phyloP scores from a whole-genome alignment of 2,329 filamentous ascomycete species.

The Hymenoscyphus repandus region DNA sequence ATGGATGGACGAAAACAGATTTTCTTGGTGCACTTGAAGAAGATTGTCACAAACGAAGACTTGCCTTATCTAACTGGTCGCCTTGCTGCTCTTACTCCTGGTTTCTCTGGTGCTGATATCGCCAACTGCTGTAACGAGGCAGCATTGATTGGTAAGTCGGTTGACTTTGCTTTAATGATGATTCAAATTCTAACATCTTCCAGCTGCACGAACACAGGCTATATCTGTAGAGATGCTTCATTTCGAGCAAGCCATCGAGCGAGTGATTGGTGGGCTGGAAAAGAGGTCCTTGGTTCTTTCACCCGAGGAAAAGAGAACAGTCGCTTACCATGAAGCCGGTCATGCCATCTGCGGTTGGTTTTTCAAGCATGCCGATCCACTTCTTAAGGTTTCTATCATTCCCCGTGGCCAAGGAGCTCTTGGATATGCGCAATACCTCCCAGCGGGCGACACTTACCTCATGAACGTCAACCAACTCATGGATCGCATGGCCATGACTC shows the following conservation, averaged over 20 bases:
- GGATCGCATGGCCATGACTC: slow-evolving; percentile 99
- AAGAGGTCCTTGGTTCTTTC: slow-evolving; percentile 94
- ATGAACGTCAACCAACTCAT: slow-evolving; percentile 95
- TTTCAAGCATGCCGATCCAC: slow-evolving; percentile 90
- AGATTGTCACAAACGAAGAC: slow-evolving; percentile 91
- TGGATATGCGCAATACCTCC: slow-evolving; percentile 97
- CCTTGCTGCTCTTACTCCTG: slow-evolving; percentile 86
- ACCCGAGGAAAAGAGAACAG: slow-evolving; percentile 89
- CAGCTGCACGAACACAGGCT: slow-evolving; percentile 79
- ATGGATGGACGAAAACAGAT: slow-evolving; percentile 97
- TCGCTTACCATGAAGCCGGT: slow-evolving; percentile 96
- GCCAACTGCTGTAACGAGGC: slow-evolving; percentile 98
- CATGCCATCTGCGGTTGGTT: slow-evolving; percentile 99
- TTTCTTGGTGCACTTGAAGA: slow-evolving; percentile 88
- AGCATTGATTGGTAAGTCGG: slow-evolving; percentile 76
- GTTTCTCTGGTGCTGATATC: slow-evolving; percentile 96
- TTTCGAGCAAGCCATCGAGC: slow-evolving; percentile 96
- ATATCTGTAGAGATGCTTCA: slow-evolving; percentile 79
- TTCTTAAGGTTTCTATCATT: slow-evolving; percentile 98
- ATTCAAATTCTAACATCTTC: slow-evolving; percentile 36
- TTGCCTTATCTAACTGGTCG: slow-evolving; percentile 82
- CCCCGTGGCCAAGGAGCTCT: slow-evolving; percentile 89
- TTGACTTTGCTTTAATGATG: neutral
- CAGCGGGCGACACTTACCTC: slow-evolving; percentile 82
- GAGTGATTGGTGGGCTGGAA: slow-evolving; percentile 92